Conservation (phyloP, 805 yeast genomes). For the Kodamaea neixiangensis region DNA sequence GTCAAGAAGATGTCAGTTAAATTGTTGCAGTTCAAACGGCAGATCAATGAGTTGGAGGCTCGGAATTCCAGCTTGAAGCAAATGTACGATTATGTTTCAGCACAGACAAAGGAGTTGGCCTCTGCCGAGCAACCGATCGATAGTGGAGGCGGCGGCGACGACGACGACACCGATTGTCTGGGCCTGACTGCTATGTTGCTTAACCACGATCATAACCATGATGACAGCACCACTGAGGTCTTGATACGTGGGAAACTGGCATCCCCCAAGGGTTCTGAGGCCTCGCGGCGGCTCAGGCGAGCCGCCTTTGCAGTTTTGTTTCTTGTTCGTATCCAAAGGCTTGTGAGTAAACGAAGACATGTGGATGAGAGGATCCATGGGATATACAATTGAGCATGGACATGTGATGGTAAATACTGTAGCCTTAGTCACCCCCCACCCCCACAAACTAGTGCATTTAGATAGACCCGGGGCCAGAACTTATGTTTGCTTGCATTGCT, state of each 20-base stretch:
- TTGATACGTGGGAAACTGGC: background rate
- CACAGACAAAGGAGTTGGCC: background rate
- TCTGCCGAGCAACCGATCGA: background rate
- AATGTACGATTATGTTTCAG: conserved; percentile 9
- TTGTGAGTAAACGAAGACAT: background rate
- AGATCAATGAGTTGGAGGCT: conserved; percentile 9
- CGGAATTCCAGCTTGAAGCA: conserved; percentile 10
- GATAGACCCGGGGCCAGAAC: no score
- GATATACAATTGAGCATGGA: background rate
- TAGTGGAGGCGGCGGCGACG: background rate
- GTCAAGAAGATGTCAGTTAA: conserved; percentile 11
- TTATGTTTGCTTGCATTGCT: no score
- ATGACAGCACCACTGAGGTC: conserved; percentile 7
- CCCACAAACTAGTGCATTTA: no score
- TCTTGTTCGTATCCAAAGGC: background rate
- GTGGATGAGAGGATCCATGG: background rate
- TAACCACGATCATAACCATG: background rate
- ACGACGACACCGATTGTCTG: background rate
- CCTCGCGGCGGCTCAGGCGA: background rate
- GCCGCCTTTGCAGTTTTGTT: conserved; percentile 1
- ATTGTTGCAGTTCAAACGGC: conserved; percentile 10
- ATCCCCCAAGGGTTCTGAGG: background rate
- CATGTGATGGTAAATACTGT: no score
- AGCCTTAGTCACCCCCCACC: no score
- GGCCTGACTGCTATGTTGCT: conserved; percentile 4